Conservation (phyloP, 2,329 filamentous ascomycete genomes). For the Tolypocladium pustulatum region DNA sequence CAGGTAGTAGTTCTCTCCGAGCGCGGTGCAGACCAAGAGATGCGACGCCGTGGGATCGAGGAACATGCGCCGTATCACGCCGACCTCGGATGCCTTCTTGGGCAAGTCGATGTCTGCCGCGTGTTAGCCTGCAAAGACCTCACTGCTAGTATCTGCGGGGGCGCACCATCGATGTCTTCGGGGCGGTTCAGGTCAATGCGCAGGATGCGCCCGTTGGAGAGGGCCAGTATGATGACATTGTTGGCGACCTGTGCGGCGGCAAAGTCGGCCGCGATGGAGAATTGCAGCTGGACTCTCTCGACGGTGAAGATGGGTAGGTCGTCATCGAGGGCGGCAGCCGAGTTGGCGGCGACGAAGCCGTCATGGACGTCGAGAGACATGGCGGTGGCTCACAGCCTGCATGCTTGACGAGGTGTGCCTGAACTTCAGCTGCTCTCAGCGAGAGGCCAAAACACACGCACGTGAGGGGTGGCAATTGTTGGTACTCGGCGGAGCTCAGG, state of each 20-base stretch:
- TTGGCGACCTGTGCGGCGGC: constrained; percentile 95
- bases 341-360: constrained; percentile 62
- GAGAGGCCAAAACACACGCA: neutral
- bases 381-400: constrained; percentile 6
- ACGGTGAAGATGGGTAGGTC: constrained; percentile 88
- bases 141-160: neutral
- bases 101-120: constrained; percentile 84
- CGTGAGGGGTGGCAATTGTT: neutral
- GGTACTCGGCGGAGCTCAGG: neutral
- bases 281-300: constrained; percentile 84
- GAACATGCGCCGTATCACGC: constrained; percentile 91
- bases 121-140: constrained; percentile 5
- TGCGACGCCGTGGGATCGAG: constrained; percentile 95
- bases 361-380: constrained; percentile 33
- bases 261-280: constrained; percentile 89
- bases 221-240: constrained; percentile 85
- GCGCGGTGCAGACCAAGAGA: constrained; percentile 79
- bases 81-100: constrained; percentile 82
- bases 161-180: constrained; percentile 80
- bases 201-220: constrained; percentile 85
- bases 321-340: constrained; percentile 51
- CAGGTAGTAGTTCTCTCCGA: constrained; percentile 95
- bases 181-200: constrained; percentile 90
- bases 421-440: neutral
- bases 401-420: constrained; percentile 5